Conservation (phyloP, 2,329 filamentous ascomycete genomes). For the Endothia cerciana region DNA sequence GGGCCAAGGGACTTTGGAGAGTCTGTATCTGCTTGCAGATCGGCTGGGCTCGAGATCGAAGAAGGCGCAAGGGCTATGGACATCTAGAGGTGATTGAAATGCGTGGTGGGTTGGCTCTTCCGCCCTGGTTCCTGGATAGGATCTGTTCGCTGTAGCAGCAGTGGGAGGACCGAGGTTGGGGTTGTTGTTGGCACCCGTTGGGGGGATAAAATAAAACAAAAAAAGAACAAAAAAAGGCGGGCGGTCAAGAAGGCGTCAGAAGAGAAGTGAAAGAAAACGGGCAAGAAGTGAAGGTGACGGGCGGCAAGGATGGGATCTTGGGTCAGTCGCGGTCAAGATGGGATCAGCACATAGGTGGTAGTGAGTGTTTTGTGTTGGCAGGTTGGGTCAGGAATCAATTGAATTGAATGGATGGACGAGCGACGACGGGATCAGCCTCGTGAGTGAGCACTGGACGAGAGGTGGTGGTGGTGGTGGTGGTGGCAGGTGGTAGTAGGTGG, state of each 20-base stretch:
- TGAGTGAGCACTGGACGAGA: conserved; percentile 7
- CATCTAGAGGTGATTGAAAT: conserved; percentile 5
- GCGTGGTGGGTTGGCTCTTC: neutral
- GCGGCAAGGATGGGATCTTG: conserved; percentile 4
- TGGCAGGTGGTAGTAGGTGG: conserved; percentile 1
- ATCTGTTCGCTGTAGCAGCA: neutral
- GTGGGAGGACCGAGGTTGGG: neutral
- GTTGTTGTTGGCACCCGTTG: conserved; percentile 2
- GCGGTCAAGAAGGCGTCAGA: conserved; percentile 18
- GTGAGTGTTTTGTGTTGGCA: conserved; percentile 16
- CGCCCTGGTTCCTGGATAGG: neutral
- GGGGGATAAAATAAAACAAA: conserved; percentile 1
- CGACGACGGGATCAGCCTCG: conserved; percentile 18
- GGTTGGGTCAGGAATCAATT: conserved; percentile 15
- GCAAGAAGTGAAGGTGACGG: conserved; percentile 19
- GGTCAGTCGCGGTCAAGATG: neutral
- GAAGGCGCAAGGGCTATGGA: conserved; percentile 2
- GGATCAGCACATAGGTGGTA: conserved; percentile 12
- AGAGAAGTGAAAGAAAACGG: conserved; percentile 17
- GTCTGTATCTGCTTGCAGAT: conserved; percentile 20
- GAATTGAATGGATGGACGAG: neutral
- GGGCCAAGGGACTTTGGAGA: neutral
- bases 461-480: conserved; percentile 13
- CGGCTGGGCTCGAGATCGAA: conserved; percentile 8
- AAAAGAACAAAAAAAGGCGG: conserved; percentile 18